A percentile compares a stretch with the other conserved stretches of the same genome.
Conservation (phyloP, 768 basidiomycete genomes). For the Leucosporidium yakuticum region DNA sequence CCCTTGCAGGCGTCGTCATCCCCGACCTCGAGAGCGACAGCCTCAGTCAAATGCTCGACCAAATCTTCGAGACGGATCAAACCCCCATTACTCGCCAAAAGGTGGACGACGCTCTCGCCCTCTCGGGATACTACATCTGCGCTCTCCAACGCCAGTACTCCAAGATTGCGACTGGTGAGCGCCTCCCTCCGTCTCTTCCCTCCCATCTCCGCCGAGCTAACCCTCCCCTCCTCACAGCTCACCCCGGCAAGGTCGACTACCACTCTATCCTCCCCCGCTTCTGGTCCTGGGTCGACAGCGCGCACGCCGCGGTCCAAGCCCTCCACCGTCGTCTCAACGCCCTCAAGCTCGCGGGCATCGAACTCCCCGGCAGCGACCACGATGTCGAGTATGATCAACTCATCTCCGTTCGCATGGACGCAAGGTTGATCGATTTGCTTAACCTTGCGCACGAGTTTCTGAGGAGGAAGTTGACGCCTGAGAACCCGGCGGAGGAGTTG, state of each 20-base stretch:
- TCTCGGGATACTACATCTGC: constrained; percentile 28
- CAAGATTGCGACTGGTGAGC: constrained; percentile 6
- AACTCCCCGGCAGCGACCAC: background rate
- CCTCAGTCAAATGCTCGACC: constrained; percentile 12
- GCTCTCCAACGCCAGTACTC: constrained; percentile 22
- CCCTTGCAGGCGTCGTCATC: constrained; percentile 19
- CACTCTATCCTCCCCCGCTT: background rate
- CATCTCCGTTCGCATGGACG: constrained; percentile 29
- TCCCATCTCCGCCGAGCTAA: constrained; percentile 3
- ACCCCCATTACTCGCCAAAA: constrained; percentile 12
- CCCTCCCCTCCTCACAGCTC: background rate
- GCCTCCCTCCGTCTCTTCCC: background rate
- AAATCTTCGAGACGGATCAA: constrained; percentile 8
- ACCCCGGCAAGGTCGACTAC: too few relatives aligned
- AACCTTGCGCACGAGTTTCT: constrained; percentile 28
- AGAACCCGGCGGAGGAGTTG: background rate
- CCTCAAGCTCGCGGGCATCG: constrained; percentile 9
- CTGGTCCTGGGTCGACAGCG: constrained; percentile 23
- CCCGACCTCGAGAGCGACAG: constrained; percentile 25
- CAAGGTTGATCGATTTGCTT: constrained; percentile 28
- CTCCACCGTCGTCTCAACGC: constrained; percentile 11
- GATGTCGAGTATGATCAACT: constrained; percentile 26
- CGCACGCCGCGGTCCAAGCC: constrained; percentile 18
- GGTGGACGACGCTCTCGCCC: constrained; percentile 19
- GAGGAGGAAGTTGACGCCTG: background rate